Conservation (phyloP, 306 rosid species). For the Malus domestica region ASM211411v1 NC_041801.1:6122001-6122500, state of each 20-base stretch:
- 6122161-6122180: constrained; percentile 27
- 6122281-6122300: constrained; percentile 31
- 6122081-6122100: constrained; percentile 36
- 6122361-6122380: constrained; percentile 50
- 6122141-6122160: constrained; percentile 46
- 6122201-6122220: constrained; percentile 42
- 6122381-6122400: constrained; percentile 43
- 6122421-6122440: constrained; percentile 23
- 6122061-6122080: constrained; percentile 64
- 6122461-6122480: constrained; percentile 27
- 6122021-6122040: constrained; percentile 53
- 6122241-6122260: constrained; percentile 60
- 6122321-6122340: constrained; percentile 41
- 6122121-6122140: constrained; percentile 56
- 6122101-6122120: constrained; percentile 39
- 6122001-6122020: background rate
- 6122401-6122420: constrained; percentile 39
- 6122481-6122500: constrained; percentile 36
- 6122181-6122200: constrained; percentile 15
- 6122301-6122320: constrained; percentile 4
- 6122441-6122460: constrained; percentile 51
- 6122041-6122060: constrained; percentile 64
- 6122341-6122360: constrained; percentile 52
- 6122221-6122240: constrained; percentile 65
- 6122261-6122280: constrained; percentile 74